phyloP scores from a whole-genome alignment of 2,329 filamentous ascomycete genomes.

The Microsporum canis region DNA sequence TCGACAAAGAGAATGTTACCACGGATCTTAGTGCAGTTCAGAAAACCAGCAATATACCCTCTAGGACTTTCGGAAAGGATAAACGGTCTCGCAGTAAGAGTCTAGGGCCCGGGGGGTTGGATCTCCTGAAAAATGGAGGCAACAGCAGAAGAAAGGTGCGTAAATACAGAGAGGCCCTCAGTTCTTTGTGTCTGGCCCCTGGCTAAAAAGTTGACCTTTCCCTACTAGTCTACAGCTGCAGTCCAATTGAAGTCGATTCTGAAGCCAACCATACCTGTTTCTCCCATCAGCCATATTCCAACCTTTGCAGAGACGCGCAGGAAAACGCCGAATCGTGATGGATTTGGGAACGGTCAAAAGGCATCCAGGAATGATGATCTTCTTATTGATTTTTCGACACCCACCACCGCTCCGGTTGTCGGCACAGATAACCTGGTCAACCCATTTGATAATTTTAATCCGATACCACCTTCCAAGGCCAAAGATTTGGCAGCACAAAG shows the following conservation, averaged over 20 bases:
- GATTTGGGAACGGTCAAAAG: constrained; percentile 13
- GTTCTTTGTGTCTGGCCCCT: neutral
- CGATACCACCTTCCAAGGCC: constrained; percentile 28
- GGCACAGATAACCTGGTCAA: constrained; percentile 36
- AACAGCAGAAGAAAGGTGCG: constrained; percentile 72
- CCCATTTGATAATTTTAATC: constrained; percentile 38
- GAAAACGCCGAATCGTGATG: constrained; percentile 28
- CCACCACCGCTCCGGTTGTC: constrained; percentile 22
- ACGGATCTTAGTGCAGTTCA: constrained; percentile 47
- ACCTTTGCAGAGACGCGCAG: constrained; percentile 44
- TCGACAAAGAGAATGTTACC: constrained; percentile 70
- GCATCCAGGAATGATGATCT: constrained; percentile 18
- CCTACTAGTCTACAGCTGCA: constrained; percentile 29
- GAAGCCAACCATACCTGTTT: constrained; percentile 60
- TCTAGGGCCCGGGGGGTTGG: constrained; percentile 80
- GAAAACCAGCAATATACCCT: constrained; percentile 12
- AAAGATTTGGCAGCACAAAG: constrained; percentile 55
- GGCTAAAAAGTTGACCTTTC: neutral
- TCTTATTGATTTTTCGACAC: constrained; percentile 36
- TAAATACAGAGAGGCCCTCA: neutral
- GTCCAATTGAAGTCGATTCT: constrained; percentile 56
- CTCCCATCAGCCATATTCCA: constrained; percentile 56
- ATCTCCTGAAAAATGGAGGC: constrained; percentile 61
- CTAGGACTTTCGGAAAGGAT: constrained; percentile 27
- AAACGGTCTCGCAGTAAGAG: constrained; percentile 86